These are phyloP conservation scores for Phytophthora agathidicida DNA, from an alignment of 352 stramenopile genomes.

Conservation along the genomic window DNA sequence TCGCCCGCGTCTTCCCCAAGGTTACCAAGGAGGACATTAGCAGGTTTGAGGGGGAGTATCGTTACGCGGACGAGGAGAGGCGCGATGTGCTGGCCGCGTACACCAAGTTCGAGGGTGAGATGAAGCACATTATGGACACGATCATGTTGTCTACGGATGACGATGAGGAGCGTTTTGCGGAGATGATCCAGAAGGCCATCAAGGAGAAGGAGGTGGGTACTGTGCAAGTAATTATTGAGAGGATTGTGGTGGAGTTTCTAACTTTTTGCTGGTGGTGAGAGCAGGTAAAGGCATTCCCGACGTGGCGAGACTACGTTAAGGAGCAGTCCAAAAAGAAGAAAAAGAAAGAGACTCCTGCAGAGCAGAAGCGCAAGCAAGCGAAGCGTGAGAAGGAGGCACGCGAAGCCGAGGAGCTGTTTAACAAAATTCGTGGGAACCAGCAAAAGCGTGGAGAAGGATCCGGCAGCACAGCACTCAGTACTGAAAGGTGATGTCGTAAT, in stretches of 20 bases:
- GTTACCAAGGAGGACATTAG: constrained; percentile 82
- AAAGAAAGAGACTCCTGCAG: constrained; percentile 33
- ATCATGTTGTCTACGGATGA: constrained; percentile 91
- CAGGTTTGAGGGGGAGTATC: constrained; percentile 81
- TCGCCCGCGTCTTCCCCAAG: constrained; percentile 88
- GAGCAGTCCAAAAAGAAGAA: constrained; percentile 44
- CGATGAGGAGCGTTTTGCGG: constrained; percentile 67
- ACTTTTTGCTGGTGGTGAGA: neutral
- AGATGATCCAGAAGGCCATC: constrained; percentile 75
- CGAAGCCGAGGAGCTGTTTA: constrained; percentile 68
- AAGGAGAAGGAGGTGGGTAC: constrained; percentile 37
- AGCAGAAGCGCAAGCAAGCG: constrained; percentile 51
- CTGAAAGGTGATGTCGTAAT: constrained; percentile 40
- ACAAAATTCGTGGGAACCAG: constrained; percentile 64
- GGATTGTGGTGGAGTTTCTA: neutral
- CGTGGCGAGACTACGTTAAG: constrained; percentile 57
- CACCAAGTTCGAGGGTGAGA: constrained; percentile 76
- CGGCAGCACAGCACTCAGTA: constrained; percentile 39
- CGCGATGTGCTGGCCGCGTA: constrained; percentile 84
- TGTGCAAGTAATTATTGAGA: neutral
- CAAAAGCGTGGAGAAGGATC: constrained; percentile 38
- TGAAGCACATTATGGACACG: constrained; percentile 79
- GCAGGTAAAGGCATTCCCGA: constrained; percentile 43
- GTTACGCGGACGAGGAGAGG: constrained; percentile 85
- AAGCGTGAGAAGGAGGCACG: constrained; percentile 66